Base-by-base conservation (phyloP, 179 eudicot species). In the Gypsophila paniculata region DNA sequence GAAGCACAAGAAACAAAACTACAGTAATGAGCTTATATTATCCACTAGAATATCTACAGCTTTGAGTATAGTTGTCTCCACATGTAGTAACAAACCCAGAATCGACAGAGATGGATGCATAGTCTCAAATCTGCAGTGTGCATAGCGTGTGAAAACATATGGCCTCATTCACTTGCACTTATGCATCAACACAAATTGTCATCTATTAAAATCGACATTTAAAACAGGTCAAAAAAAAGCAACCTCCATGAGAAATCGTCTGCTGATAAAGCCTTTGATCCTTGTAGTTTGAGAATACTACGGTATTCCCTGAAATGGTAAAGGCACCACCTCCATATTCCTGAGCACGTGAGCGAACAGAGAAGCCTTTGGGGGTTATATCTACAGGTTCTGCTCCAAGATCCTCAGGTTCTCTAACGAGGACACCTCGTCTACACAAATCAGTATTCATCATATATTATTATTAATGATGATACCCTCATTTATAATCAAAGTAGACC, bases 251-350 rank as follows among this genome's bases (percentile, higher is more conserved):
- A 48, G 70, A 78, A 71, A 86, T 78, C 21, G 88, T 82, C 79
- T 90, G 99, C 81, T 82, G 78, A 76, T 95, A 95, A 34, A 95
- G 87, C 76, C 98, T 85, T 68, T 95, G 99, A 80, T 95, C 99
- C 73, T 86, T 84, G 79, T 90, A 84, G 80, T 95, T 95, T 5
- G 99, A 95, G 82, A 92, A 95, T 44, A 95, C 72, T 22, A 92
- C 68, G 32, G 72, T 69, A 73, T 85, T 86, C 52, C 87, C 89
- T 36, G 81, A 82, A 72, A 92, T 75, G 9, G 80, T 71, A 81
- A 95, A 95, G 2, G 95, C 93, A 62, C 95, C 99, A 71, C 99
- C 99, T 63, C 99, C 99, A 78, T 90, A 95, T 74, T 95, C 96
- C 66, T 95, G 96, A 82, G 90, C 90, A 55, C 79, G 74, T 57